A percentile compares a stretch with the other conserved stretches of the same genome.
Evolutionary conservation across 331 rosid genomes (phyloP).

Genomic region (Rosa hybrid): DNA sequence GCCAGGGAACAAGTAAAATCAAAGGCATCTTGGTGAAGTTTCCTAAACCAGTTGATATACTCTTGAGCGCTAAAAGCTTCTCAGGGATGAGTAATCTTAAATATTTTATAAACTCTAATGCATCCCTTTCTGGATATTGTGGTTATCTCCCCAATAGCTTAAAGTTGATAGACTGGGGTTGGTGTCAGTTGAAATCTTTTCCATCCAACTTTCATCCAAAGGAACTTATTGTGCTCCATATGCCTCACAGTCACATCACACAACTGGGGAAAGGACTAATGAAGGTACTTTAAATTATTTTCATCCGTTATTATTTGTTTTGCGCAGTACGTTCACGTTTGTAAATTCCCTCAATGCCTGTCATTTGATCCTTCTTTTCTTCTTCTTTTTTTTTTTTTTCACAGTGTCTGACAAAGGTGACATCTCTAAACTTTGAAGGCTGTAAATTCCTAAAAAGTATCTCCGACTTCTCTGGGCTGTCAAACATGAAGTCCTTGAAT

Average conservation of each 20-base stretch:
- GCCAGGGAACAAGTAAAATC: background rate
- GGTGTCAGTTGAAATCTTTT: background rate
- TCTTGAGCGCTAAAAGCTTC: constrained; percentile 3
- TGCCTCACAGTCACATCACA: constrained; percentile 8
- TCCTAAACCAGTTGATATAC: background rate
- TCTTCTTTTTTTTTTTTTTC: background rate
- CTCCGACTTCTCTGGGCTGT: too few species aligned
- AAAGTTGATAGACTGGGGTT: constrained; percentile 15
- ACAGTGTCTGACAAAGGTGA: too few species aligned
- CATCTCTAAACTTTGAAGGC: too few species aligned
- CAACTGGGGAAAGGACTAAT: constrained; percentile 4
- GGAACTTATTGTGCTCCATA: constrained; percentile 12
- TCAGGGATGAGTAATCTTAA: constrained; percentile 3
- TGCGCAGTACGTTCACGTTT: too few species aligned
- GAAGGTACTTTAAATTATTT: constrained; percentile 7
- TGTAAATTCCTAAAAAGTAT: too few species aligned
- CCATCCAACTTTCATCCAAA: background rate
- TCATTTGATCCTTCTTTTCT: too few species aligned
- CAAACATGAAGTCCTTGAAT: too few species aligned
- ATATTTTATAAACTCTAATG: constrained; percentile 12
- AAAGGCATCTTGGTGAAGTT: constrained; percentile 15
- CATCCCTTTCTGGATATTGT: constrained; percentile 16
- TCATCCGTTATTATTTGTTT: background rate
- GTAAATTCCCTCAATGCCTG: too few species aligned
- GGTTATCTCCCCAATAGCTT: constrained; percentile 13